Base-by-base conservation (phyloP, 768 basidiomycete species). In the Lyophyllum atratum region DNA sequence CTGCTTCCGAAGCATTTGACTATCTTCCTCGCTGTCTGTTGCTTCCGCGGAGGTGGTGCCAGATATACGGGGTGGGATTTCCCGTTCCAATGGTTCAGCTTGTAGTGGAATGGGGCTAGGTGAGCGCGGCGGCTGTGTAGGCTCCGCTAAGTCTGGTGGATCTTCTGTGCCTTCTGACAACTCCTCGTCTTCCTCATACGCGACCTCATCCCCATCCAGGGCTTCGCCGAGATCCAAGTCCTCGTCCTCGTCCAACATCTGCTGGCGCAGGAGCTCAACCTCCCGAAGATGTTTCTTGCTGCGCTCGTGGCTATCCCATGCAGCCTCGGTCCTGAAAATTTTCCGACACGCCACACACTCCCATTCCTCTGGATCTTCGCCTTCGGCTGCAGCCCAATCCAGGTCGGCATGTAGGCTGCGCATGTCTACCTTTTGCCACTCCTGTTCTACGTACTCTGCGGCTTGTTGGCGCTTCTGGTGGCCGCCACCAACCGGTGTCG, bases 291-390 rank as follows among this genome's bases (percentile, higher is more conserved):
- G 97, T 71, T 94, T 97, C 73, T 90, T 90, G 70, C 95, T 97
- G 61, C 95, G 80, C 70, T 98, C 97, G 61, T 98, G 97, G 69
- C 94, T 98, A 63, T 87, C 80, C 95, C 95, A 99, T 4, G 94
- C 92, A 0, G 93, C 92, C 64, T 98, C 95, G 61, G 89, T 94
- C 66, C 88, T 77, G 68, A 98, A 98, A 0, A 82, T 80, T 76
- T 97, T 98, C 26, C 83, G 79, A 65, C 97, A 99, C 8, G 87
- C 95, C n/a, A 98, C 88, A 66, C 97, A 99, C 69, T 96, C 95
- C 87, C 90, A 94, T 67, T 91, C 90, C 64, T 93, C 90, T 4
- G 81, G 73, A 56, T 87, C 83, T 26, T 84, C 84, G 6, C 85
- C 86, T 67, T 89, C 90, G 2, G 81, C 89, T 8, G 79, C 79